Evolutionary conservation across 2,329 filamentous ascomycete species (phyloP).

Genomic region (Penicillium sp.): DNA sequence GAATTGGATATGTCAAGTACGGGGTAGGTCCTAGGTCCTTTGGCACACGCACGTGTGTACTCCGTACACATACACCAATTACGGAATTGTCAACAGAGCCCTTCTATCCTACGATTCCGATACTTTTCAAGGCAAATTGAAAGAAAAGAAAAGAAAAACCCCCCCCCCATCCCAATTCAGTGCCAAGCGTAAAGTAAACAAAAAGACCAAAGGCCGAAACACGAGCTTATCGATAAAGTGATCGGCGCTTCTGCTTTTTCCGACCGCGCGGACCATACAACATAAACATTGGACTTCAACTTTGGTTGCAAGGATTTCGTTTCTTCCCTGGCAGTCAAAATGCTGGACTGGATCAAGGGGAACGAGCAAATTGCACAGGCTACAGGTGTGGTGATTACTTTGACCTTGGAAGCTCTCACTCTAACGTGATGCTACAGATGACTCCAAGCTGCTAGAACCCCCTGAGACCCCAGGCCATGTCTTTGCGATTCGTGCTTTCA

Average conservation of each 20-base stretch:
- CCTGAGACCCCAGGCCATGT: constrained; percentile 66
- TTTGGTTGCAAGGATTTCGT: background rate
- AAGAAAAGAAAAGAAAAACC: background rate
- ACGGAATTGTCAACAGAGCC: background rate
- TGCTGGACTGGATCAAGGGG: constrained; percentile 30
- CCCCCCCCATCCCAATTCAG: background rate
- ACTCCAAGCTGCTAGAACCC: constrained; percentile 57
- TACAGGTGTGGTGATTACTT: constrained; percentile 16
- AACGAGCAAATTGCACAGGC: constrained; percentile 17
- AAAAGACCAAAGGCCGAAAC: background rate
- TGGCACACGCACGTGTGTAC: background rate
- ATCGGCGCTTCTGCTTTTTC: constrained; percentile 15
- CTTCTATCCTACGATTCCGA: background rate
- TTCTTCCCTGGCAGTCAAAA: constrained; percentile 8
- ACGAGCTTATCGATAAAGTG: constrained; percentile 13
- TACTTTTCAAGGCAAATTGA: no score
- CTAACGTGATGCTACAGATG: constrained; percentile 24
- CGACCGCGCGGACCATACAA: constrained; percentile 17
- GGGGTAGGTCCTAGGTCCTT: background rate
- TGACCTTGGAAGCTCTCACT: background rate
- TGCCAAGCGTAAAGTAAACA: constrained; percentile 4
- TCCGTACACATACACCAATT: background rate
- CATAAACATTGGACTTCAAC: constrained; percentile 34
- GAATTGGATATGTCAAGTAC: background rate
- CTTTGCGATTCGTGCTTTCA: constrained; percentile 67